A percentile compares a stretch with the other conserved stretches of the same genome.
phyloP scores from a whole-genome alignment of 257 asterid species.

The Nicotiana otophora region DNA sequence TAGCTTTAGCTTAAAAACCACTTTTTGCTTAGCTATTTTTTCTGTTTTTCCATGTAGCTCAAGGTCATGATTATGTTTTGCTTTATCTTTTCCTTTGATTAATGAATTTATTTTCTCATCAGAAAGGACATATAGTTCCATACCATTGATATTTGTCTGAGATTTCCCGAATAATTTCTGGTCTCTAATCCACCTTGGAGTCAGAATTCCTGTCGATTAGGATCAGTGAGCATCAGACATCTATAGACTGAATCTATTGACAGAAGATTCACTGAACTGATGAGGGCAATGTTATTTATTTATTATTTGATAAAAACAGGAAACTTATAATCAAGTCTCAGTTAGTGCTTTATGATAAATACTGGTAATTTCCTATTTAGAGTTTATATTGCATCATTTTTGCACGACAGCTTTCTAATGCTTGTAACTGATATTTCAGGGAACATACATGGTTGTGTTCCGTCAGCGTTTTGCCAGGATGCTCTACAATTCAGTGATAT shows the following conservation, averaged over 20 bases:
- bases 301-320: not conserved
- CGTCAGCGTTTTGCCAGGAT: slow-evolving; percentile 66
- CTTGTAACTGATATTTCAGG: slow-evolving; percentile 42
- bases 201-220: not conserved
- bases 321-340: not conserved
- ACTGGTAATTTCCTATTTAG: not conserved
- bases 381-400: not conserved
- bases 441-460: slow-evolving; percentile 70
- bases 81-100: not conserved
- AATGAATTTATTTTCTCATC: not conserved
- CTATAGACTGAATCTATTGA: not conserved
- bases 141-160: not conserved
- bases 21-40: not conserved
- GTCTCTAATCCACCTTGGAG: not conserved
- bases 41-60: not conserved
- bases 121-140: not conserved
- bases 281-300: not conserved
- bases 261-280: not conserved
- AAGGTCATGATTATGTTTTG: too few species aligned
- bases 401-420: slow-evolving; percentile 4
- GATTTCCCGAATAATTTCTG: not conserved
- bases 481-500: slow-evolving; percentile 75
- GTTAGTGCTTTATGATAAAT: not conserved
- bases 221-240: not conserved
- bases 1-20: not conserved